Conservation (phyloP, 2,329 filamentous ascomycete genomes). For the Microsporum ferrugineum region DNA sequence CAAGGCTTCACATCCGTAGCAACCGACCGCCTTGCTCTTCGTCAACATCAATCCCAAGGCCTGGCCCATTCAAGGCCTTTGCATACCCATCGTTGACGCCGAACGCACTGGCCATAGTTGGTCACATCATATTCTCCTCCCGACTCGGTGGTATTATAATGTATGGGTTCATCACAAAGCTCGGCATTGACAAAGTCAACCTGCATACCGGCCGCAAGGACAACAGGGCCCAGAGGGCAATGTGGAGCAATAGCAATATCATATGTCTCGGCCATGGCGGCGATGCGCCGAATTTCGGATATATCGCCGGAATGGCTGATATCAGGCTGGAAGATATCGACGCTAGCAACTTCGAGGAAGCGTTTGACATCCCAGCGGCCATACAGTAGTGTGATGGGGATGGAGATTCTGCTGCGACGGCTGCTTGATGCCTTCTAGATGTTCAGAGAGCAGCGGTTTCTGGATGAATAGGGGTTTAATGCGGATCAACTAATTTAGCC, state of each 20-base stretch:
- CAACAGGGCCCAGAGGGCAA: constrained; percentile 61
- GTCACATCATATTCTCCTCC: constrained; percentile 50
- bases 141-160: constrained; percentile 49
- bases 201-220: constrained; percentile 59
- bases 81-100: constrained; percentile 57
- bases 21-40: constrained; percentile 51
- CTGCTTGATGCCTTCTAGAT: constrained; percentile 53
- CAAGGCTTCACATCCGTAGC: constrained; percentile 51
- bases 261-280: constrained; percentile 60
- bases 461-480: constrained; percentile 63
- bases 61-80: constrained; percentile 47
- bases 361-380: constrained; percentile 62
- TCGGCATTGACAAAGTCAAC: constrained; percentile 49
- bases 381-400: constrained; percentile 60
- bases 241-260: constrained; percentile 64
- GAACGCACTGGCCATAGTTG: constrained; percentile 56
- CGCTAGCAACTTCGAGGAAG: constrained; percentile 55
- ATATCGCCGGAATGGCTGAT: constrained; percentile 62
- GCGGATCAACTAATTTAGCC: constrained; percentile 53
- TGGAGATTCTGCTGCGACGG: constrained; percentile 45
- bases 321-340: constrained; percentile 64
- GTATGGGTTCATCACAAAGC: constrained; percentile 69
- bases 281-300: constrained; percentile 58
- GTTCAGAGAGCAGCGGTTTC: constrained; percentile 60
- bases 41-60: constrained; percentile 59